phyloP scores from a whole-genome alignment of 441 rosid species.

The Populus hybrid region DNA sequence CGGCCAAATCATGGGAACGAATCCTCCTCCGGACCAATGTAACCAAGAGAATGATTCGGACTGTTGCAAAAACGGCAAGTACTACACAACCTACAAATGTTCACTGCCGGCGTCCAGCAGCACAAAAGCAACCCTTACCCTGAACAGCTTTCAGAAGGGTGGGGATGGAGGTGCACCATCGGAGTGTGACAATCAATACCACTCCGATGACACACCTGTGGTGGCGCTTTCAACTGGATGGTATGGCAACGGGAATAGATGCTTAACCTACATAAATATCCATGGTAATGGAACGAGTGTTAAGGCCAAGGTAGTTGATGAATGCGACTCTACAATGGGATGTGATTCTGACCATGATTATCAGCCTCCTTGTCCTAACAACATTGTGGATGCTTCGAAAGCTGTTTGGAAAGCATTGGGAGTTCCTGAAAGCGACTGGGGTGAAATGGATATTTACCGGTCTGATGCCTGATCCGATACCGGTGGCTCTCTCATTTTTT shows the following conservation, averaged over 20 bases:
- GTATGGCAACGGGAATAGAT: constrained; percentile 20
- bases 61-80: constrained; percentile 22
- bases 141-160: constrained; percentile 26
- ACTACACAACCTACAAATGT: constrained; percentile 29
- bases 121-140: constrained; percentile 31
- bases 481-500: no score
- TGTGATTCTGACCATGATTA: constrained; percentile 24
- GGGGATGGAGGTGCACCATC: constrained; percentile 32
- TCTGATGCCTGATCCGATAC: neutral
- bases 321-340: constrained; percentile 8
- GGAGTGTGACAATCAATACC: constrained; percentile 26
- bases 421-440: constrained; percentile 1
- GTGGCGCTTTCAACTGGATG: constrained; percentile 32
- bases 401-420: constrained; percentile 29
- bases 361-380: constrained; percentile 23
- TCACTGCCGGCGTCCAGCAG: constrained; percentile 16
- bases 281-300: constrained; percentile 18
- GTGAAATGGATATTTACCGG: neutral
- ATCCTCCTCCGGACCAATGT: constrained; percentile 28
- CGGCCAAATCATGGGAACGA: constrained; percentile 22
- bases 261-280: constrained; percentile 13
- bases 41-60: constrained; percentile 14
- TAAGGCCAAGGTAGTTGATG: constrained; percentile 24
- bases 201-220: constrained; percentile 13
- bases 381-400: constrained; percentile 20